A percentile compares a stretch with the other conserved stretches of the same genome.
phyloP scores from a whole-genome alignment of 1,284 basidiomycete genomes.

The Sporisorium iseilematis-ciliati region DNA sequence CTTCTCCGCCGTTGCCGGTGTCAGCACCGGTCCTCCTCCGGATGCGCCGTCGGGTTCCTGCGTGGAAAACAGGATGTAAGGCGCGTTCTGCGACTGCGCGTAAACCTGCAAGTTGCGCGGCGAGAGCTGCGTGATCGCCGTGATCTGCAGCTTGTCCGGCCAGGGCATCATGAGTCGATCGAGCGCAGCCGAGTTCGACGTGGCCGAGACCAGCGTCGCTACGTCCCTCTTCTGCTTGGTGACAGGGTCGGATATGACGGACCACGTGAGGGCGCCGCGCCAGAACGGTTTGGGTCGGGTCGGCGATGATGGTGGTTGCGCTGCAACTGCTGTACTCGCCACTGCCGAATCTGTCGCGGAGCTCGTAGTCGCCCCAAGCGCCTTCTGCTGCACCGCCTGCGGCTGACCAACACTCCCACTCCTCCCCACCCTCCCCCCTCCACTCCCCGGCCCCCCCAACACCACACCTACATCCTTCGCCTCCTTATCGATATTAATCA shows the following conservation, averaged over 20 bases:
- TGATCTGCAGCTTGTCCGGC: constrained; percentile 53
- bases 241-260: constrained; percentile 38
- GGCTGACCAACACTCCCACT: constrained; percentile 27
- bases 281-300: constrained; percentile 54
- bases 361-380: not conserved
- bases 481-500: constrained; percentile 63
- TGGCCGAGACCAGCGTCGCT: constrained; percentile 56
- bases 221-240: constrained; percentile 48
- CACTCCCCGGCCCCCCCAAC: constrained; percentile 52
- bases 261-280: constrained; percentile 60
- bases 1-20: constrained; percentile 44
- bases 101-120: constrained; percentile 52
- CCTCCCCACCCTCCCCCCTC: constrained; percentile 17
- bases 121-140: constrained; percentile 46
- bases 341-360: not conserved
- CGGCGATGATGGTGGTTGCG: constrained; percentile 19
- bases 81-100: constrained; percentile 46
- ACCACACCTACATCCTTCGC: constrained; percentile 57
- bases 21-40: constrained; percentile 17
- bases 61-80: constrained; percentile 52
- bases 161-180: constrained; percentile 46
- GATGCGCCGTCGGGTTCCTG: constrained; percentile 15
- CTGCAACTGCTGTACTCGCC: not conserved
- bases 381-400: constrained; percentile 2
- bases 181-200: constrained; percentile 30